Base-by-base conservation (phyloP, 2,329 filamentous ascomycete species). In the Diplodia scrobiculata region DNA sequence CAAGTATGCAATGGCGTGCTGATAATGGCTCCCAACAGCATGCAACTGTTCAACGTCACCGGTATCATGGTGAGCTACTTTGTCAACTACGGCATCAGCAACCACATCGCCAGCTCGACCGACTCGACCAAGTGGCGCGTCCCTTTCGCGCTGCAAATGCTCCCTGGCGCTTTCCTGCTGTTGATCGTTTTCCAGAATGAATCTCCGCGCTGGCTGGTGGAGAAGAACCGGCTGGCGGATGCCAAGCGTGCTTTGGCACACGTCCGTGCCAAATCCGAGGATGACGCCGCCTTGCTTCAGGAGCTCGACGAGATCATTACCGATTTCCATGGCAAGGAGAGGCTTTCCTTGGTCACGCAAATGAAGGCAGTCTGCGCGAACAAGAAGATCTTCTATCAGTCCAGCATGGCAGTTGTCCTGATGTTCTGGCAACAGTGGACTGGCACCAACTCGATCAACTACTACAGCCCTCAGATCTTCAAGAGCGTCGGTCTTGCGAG, bases 161-260 rank as follows among this genome's bases (percentile, higher is more conserved):
- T 85, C 1, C 83, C 83, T 0, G 83, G 82, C 17, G 78, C 77
- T 0, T 69, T 84, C n/a, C 79, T 85, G 62, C 70, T 85, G 10
- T 70, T 78, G 3, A 77, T 84, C 14, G 70, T 83, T 52, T 84
- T 84, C 72, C 77, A 83, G 53, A 83, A 82, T 63, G 83, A 84
- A 67, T 82, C 79, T 1, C 82, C 83, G 1, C 79, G 83, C 19
- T 85, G 82, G 82, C 77, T 84, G n/a, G 79, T 83, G n/a, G 80
- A 82, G 70, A 81, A 84, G 74, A 80, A 80, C 65, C 78, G 79
- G 2, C 73, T 80, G 19, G 73, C 79, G 4, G 80, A 82, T 21
- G 83, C 83, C 0, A 76, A 74, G 7, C 73, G 74, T 63, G 77
- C 78, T 21, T 72, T 82, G 41, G 74, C 79, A 0, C 71, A 70